These are phyloP conservation scores for Sambucus nigra DNA, from an alignment of 129 eudicot species.

Conservation along the genomic window DNA sequence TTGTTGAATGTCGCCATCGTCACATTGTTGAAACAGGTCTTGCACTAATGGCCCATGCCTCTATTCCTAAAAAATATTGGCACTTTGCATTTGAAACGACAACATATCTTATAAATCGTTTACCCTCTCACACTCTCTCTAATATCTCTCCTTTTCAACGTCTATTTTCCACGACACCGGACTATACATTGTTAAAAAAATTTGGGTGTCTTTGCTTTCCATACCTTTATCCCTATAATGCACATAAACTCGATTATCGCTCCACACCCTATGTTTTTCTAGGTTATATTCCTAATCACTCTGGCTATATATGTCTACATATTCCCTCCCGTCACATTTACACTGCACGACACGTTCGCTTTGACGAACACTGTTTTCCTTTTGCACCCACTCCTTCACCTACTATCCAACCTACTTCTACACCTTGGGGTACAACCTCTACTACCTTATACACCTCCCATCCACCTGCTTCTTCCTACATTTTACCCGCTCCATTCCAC, in stretches of 20 bases:
- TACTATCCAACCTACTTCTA: too few relatives aligned
- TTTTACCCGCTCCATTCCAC: not conserved
- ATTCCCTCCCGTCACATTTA: not conserved
- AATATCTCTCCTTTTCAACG: too few relatives aligned
- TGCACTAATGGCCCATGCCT: too few relatives aligned
- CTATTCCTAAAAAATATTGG: too few relatives aligned
- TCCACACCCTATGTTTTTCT: not conserved
- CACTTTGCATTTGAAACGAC: too few relatives aligned
- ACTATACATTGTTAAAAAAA: too few relatives aligned
- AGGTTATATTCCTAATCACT: not conserved
- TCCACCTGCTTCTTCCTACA: not conserved
- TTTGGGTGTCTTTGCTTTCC: slow-evolving; percentile 2
- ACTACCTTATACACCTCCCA: too few relatives aligned
- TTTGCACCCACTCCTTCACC: not conserved
- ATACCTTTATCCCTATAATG: not conserved
- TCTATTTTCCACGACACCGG: too few relatives aligned
- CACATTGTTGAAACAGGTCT: too few relatives aligned
- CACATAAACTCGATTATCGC: not conserved
- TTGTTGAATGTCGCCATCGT: too few relatives aligned
- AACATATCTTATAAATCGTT: too few relatives aligned
- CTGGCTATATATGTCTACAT: not conserved
- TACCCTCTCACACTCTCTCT: too few relatives aligned
- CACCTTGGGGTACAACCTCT: not conserved
- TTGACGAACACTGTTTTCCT: not conserved
- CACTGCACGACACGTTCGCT: not conserved